Evolutionary conservation across 306 rosid species (phyloP), one percentile per base, ranked within the genome.

Genomic region (Vigna trinervia): DNA sequence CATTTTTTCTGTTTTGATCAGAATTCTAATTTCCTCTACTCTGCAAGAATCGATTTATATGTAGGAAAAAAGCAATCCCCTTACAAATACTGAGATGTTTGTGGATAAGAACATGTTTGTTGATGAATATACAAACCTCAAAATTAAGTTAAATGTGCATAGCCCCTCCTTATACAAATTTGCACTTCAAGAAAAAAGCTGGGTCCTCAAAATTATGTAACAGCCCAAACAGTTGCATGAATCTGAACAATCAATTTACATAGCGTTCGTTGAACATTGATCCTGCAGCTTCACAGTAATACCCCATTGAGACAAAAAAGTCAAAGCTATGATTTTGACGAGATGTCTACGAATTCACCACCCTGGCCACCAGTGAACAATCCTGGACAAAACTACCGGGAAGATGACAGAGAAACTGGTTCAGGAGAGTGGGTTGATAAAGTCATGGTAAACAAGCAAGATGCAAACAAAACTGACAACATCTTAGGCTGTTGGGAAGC

Each of bases 371-470:
- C 96, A 0, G 91, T 85, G 58, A 89, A 80, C 26, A 79, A 86
- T 81, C 92, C 90, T 56, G 87, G 84, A 73, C 89, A 85, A 82
- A 85, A 76, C 87, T 78, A 68, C 47, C 78, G 76, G 54, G 98
- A 94, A 52, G 96, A 94, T n/a, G 97, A 91, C 57, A 90, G 58
- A 78, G 98, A 92, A 78, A 78, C 66, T 57, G 87, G 82, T 73
- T 76, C 88, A 0, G 97, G 95, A 9, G 95, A 92, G 47, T 94
- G 98, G 98, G 93, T 94, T 41, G 98, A 94, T 76, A 94, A 94
- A 82, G 98, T 94, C 43, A 94, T 94, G 98, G 98, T 94, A 74
- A 94, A 94, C 93, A 94, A 90, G 81, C 96, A 53, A 85, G 98
- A 94, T 58, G 85, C 64, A 54, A 84, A 78, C 83, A 86, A 80